Conservation (phyloP, 2,329 filamentous ascomycete species). For the Cercospora sp. region DNA sequence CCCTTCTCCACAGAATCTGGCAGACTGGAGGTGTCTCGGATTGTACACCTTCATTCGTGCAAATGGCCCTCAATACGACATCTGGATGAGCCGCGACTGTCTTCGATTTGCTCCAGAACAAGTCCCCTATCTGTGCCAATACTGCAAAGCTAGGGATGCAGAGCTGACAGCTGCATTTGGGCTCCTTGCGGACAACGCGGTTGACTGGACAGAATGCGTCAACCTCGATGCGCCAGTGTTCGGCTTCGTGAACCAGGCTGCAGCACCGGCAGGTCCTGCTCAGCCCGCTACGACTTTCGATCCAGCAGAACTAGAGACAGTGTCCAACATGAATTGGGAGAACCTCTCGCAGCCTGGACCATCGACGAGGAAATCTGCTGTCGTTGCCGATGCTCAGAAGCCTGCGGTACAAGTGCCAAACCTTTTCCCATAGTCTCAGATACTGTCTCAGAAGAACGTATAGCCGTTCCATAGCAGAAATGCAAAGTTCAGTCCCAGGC, state of each 20-base stretch:
- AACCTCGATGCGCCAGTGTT: constrained; percentile 1
- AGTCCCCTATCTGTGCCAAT: constrained; percentile 11
- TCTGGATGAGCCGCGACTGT: constrained; percentile 15
- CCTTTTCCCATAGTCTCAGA: not conserved
- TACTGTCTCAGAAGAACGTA: constrained; percentile 29
- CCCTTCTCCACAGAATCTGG: constrained; percentile 2
- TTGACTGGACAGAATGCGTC: not conserved
- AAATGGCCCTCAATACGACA: constrained; percentile 8
- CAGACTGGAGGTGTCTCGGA: constrained; percentile 15
- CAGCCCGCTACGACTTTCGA: not conserved
- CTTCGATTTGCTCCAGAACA: constrained; percentile 11
- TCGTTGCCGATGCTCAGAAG: not conserved
- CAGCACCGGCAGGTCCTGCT: not conserved
- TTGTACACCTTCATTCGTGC: constrained; percentile 16
- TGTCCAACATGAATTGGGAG: not conserved
- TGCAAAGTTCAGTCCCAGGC: constrained; percentile 51
- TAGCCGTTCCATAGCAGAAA: constrained; percentile 60
- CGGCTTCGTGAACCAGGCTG: not conserved
- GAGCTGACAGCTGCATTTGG: constrained; percentile 9
- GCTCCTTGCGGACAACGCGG: not conserved
- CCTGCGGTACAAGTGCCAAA: not conserved
- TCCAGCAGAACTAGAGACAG: not conserved
- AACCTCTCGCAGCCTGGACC: constrained; percentile 1
- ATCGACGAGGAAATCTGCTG: not conserved
- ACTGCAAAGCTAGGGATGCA: constrained; percentile 14